Evolutionary conservation across 2,329 filamentous ascomycete species (phyloP).

Genomic region (Calonectria ilicicola): DNA sequence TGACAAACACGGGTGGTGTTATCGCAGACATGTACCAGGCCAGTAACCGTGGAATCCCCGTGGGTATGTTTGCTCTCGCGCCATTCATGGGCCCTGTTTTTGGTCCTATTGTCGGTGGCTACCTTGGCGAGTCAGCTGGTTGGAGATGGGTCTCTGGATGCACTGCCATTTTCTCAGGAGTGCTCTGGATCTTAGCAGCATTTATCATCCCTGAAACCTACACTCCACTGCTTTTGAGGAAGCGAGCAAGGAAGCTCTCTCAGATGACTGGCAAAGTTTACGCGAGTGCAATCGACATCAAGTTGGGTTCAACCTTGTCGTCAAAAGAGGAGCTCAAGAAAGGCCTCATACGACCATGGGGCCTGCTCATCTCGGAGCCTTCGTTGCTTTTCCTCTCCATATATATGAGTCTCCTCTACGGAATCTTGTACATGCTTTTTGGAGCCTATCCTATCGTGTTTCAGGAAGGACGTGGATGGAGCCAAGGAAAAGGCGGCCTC

Average conservation of each 20-base stretch:
- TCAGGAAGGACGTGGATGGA: slow-evolving; percentile 53
- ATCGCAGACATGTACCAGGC: slow-evolving; percentile 82
- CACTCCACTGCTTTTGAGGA: slow-evolving; percentile 75
- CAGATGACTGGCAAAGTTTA: slow-evolving; percentile 32
- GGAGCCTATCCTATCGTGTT: slow-evolving; percentile 76
- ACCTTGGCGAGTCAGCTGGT: slow-evolving; percentile 72
- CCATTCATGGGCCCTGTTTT: slow-evolving; percentile 78
- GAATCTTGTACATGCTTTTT: slow-evolving; percentile 79
- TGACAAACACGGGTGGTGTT: slow-evolving; percentile 84
- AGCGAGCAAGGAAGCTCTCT: slow-evolving; percentile 31
- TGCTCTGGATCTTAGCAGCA: slow-evolving; percentile 77
- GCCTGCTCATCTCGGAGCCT: slow-evolving; percentile 79
- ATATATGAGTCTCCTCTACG: slow-evolving; percentile 85
- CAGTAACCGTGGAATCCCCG: slow-evolving; percentile 83
- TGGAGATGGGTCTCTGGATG: slow-evolving; percentile 90
- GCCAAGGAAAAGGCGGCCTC: slow-evolving; percentile 31
- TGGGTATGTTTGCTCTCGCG: slow-evolving; percentile 83
- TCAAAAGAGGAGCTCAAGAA: slow-evolving; percentile 67
- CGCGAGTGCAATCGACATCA: slow-evolving; percentile 21
- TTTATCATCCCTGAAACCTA: slow-evolving; percentile 90
- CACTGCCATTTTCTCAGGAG: slow-evolving; percentile 75
- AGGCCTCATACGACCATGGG: slow-evolving; percentile 75
- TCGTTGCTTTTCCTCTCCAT: slow-evolving; percentile 84
- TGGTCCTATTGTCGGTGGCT: slow-evolving; percentile 70
- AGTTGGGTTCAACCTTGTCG: slow-evolving; percentile 9